A percentile compares a stretch with the other conserved stretches of the same genome.
phyloP scores from a whole-genome alignment of 192 early-diverging fungal species.

The Pilaira anomala region DNA sequence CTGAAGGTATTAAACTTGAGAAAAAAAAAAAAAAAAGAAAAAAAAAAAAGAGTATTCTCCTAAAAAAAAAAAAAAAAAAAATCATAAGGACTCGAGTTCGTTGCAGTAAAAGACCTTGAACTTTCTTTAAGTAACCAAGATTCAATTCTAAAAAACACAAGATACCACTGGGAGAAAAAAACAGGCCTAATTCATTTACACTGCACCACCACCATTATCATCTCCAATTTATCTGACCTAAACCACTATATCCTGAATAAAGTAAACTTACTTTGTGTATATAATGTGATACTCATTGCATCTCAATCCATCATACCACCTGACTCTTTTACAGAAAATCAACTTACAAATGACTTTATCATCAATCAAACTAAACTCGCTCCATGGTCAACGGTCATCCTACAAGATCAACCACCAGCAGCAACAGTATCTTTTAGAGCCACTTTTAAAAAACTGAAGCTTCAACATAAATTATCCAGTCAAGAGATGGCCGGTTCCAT shows the following conservation, averaged over 20 bases:
- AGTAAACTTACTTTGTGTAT: constrained; percentile 1
- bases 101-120: constrained; percentile 5
- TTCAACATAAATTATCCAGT: constrained; percentile 14
- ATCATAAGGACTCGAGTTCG: constrained; percentile 12
- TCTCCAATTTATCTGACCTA: not conserved
- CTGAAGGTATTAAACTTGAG: constrained; percentile 7
- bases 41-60: not conserved
- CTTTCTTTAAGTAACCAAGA: not conserved
- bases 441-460: constrained; percentile 17
- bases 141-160: not conserved
- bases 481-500: constrained; percentile 14
- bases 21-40: not conserved
- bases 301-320: not conserved
- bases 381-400: constrained; percentile 5
- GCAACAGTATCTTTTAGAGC: constrained; percentile 22
- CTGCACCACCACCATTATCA: not conserved
- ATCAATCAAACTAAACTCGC: not conserved
- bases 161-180: not conserved
- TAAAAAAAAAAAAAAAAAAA: not conserved
- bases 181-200: constrained; percentile 4
- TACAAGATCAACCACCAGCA: not conserved
- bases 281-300: constrained; percentile 1
- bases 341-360: constrained; percentile 3
- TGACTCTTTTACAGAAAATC: constrained; percentile 5
- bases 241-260: not conserved